Base-by-base conservation (phyloP, 805 yeast genomes). In the Saccharomycopsis fibuligera region DNA sequence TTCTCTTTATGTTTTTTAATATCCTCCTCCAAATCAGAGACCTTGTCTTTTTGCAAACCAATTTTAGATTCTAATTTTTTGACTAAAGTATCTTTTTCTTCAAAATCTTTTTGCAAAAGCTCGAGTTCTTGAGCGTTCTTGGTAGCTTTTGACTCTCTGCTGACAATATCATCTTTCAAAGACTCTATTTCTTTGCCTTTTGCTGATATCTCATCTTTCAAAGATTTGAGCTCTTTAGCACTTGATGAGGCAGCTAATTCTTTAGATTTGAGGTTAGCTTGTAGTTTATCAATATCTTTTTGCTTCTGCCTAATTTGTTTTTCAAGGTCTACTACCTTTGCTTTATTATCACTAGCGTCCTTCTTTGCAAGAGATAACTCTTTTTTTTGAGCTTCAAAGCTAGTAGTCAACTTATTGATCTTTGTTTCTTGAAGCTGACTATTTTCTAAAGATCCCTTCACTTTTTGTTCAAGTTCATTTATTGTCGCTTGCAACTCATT, bases 161-260 rank as follows among this genome's bases (percentile, higher is more conserved):
- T 27, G 8, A 12, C 12, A 8, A 8, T 14, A 10, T 33, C 40
- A 4, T n/a, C 5, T 24, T 35, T 44, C 41, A 35, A 33, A 5
- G 35, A 14, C 22, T 16, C 36, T 39, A 38, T 45, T 24, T 35
- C 41, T 9, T 10, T 10, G 19, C 35, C 47, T 35, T 22, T 44
- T 14, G 5, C 8, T n/a, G 12, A 5, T 17, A 41, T 14, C 14
- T 16, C 22, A 29, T 42, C 59, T 36, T 48, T 47, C 35, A 58
- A 44, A 6, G 45, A 41, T 4, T 46, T 45, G n/a, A 63, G 48
- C 43, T 61, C 63, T n/a, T 43, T 16, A 23, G 14, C 8, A n/a
- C 8, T 35, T 12, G n/a, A 10, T 21, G 38, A 27, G 6, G 12
- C 49, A 24, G 6, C 19, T 22, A 16, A 22, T 24, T 45, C 30